Evolutionary conservation across 345 rosid genomes (phyloP).

Genomic region (Gynandropsis gynandra): DNA sequence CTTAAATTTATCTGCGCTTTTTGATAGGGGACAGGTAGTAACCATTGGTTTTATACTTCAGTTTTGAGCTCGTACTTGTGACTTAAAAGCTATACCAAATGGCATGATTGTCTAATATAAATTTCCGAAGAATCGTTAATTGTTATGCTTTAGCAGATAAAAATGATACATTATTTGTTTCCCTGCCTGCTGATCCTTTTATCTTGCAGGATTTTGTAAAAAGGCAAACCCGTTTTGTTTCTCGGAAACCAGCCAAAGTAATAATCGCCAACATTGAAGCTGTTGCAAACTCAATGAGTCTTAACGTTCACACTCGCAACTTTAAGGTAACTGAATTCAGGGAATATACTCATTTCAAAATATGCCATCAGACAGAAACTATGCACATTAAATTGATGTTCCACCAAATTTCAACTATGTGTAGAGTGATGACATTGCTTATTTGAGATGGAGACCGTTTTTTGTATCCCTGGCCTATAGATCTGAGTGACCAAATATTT

Average conservation of each 20-base stretch:
- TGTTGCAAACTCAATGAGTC: conserved; percentile 58
- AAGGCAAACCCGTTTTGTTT: conserved; percentile 84
- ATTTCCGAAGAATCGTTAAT: conserved; percentile 6
- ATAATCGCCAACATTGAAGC: conserved; percentile 62
- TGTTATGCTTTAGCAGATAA: conserved; percentile 11
- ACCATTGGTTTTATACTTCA: not conserved
- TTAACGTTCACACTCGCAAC: conserved; percentile 58
- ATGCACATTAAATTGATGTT: too few species aligned
- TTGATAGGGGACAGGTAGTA: conserved; percentile 79
- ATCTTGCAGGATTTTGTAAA: conserved; percentile 58
- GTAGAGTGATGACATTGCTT: conserved; percentile 8
- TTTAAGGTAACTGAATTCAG: conserved; percentile 53
- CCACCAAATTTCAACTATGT: not conserved
- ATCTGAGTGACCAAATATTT: not conserved
- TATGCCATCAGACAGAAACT: too few species aligned
- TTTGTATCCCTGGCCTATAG: conserved; percentile 1
- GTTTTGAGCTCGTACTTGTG: conserved; percentile 3
- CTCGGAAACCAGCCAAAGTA: conserved; percentile 54
- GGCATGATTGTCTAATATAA: too few species aligned
- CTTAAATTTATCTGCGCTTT: conserved; percentile 78
- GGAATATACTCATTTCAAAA: not conserved
- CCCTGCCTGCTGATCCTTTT: conserved; percentile 9
- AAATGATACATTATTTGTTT: conserved; percentile 1
- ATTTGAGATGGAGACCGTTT: not conserved
- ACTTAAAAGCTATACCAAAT: too few species aligned